Evolutionary conservation across 2,329 filamentous ascomycete species (phyloP).

Genomic region (Achaetomium macrosporum): DNA sequence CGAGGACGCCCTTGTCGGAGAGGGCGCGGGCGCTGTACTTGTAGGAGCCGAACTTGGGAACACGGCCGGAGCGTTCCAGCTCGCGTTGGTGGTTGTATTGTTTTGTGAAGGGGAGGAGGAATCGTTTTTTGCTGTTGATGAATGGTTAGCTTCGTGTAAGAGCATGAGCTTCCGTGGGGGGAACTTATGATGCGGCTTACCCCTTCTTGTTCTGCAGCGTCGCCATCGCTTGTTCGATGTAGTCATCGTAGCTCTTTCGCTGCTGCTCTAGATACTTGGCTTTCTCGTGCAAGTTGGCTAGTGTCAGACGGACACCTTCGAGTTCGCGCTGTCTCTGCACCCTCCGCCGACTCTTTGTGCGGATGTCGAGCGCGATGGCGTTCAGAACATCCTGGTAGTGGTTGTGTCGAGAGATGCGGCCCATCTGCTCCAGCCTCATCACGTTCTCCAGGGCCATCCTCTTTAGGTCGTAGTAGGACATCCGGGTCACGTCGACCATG

Average conservation of each 20-base stretch:
- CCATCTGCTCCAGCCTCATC: conserved; percentile 77
- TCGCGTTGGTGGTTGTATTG: conserved; percentile 99
- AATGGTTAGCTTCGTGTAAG: conserved; percentile 22
- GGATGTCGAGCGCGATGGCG: conserved; percentile 91
- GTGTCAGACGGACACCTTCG: conserved; percentile 72
- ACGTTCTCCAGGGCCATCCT: conserved; percentile 91
- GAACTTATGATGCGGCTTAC: conserved; percentile 38
- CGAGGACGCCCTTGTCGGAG: conserved; percentile 87
- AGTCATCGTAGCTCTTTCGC: conserved; percentile 96
- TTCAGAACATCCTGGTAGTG: conserved; percentile 98
- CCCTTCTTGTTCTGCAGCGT: conserved; percentile 96
- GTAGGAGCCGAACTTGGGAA: conserved; percentile 96
- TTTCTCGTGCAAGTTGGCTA: conserved; percentile 74
- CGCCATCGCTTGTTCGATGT: conserved; percentile 97
- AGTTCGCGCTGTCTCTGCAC: conserved; percentile 89
- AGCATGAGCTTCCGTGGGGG: neutral
- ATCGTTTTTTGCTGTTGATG: conserved; percentile 67
- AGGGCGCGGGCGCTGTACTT: conserved; percentile 91
- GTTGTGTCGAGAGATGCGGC: conserved; percentile 84
- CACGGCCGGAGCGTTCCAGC: conserved; percentile 82
- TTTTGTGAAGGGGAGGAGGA: conserved; percentile 93
- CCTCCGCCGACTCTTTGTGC: conserved; percentile 88
- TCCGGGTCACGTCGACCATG: conserved; percentile 80
- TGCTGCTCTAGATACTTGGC: conserved; percentile 90
- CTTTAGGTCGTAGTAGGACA: conserved; percentile 90